Evolutionary conservation across 495 filamentous ascomycete species (phyloP).

Genomic region (Corynascus novoguineensis): DNA sequence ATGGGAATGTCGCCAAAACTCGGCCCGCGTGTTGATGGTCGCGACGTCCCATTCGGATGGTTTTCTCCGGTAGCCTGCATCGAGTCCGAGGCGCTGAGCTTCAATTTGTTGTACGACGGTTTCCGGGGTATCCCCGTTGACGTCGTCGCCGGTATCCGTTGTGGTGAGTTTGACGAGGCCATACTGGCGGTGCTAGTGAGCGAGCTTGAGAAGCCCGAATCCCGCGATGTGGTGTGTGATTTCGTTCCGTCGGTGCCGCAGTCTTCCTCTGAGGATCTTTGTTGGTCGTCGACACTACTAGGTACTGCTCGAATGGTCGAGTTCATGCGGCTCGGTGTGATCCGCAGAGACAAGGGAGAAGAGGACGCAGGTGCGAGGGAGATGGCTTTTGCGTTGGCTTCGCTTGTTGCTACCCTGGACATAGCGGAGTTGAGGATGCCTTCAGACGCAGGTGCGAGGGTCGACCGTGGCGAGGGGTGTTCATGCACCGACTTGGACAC

Average conservation of each 20-base stretch:
- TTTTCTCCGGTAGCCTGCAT: slow-evolving; percentile 13
- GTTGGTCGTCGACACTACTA: slow-evolving; percentile 39
- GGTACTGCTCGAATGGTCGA: slow-evolving; percentile 46
- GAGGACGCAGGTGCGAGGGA: slow-evolving; percentile 5
- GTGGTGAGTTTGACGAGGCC: slow-evolving; percentile 34
- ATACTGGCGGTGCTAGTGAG: slow-evolving; percentile 42
- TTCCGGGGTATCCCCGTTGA: slow-evolving; percentile 15
- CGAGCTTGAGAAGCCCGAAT: slow-evolving; percentile 46
- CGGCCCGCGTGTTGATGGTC: slow-evolving; percentile 5
- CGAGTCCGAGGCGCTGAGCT: slow-evolving; percentile 22
- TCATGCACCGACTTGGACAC: slow-evolving; percentile 18
- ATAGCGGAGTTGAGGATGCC: slow-evolving; percentile 33
- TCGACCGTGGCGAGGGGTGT: slow-evolving; percentile 20
- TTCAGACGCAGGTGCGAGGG: slow-evolving; percentile 33
- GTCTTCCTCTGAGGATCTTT: slow-evolving; percentile 25
- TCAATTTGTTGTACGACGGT: slow-evolving; percentile 27
- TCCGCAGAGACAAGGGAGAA: slow-evolving; percentile 11
- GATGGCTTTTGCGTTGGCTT: slow-evolving; percentile 19
- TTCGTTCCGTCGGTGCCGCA: slow-evolving; percentile 27
- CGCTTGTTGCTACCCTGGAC: slow-evolving; percentile 23
- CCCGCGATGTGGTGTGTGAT: slow-evolving; percentile 34
- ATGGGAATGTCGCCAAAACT: slow-evolving; percentile 20
- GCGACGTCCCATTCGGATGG: slow-evolving; percentile 12
- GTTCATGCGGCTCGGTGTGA: slow-evolving; percentile 26
- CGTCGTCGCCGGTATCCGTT: slow-evolving; percentile 22